phyloP scores from a whole-genome alignment of 345 rosid genomes.

The Mallotus nudiflorus region DNA sequence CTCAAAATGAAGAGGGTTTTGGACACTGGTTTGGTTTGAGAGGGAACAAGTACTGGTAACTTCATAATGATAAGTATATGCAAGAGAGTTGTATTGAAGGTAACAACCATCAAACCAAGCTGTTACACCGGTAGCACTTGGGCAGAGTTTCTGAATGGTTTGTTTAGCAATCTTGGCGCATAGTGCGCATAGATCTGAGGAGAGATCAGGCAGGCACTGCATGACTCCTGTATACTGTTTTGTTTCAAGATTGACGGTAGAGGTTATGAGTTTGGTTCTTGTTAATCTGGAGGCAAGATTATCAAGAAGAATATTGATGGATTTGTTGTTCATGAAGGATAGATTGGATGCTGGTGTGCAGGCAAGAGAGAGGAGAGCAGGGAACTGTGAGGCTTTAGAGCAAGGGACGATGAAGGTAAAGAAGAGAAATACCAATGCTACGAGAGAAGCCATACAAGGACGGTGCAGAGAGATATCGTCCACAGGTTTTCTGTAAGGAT shows the following conservation, averaged over 20 bases:
- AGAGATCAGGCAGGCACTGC: neutral
- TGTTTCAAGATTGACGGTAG: neutral
- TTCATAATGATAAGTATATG: neutral
- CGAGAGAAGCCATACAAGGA: neutral
- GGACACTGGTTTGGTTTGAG: neutral
- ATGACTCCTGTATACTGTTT: neutral
- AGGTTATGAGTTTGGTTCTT: no score
- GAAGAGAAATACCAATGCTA: neutral
- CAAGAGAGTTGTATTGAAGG: neutral
- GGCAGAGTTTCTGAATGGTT: neutral
- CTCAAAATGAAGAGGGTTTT: neutral
- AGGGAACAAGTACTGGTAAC: neutral
- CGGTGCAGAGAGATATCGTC: no score
- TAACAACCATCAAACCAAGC: neutral
- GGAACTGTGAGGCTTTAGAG: neutral
- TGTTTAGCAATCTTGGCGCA: slow-evolving; percentile 1
- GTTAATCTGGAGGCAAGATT: neutral
- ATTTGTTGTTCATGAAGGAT: neutral
- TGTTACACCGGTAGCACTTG: neutral
- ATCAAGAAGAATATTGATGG: neutral
- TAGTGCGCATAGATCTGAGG: neutral
- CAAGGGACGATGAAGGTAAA: neutral
- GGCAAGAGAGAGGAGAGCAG: neutral
- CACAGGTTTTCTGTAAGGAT: no score
- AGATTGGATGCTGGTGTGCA: neutral